Conservation (phyloP, 495 filamentous ascomycete genomes). For the Penicillium tannophilum region DNA sequence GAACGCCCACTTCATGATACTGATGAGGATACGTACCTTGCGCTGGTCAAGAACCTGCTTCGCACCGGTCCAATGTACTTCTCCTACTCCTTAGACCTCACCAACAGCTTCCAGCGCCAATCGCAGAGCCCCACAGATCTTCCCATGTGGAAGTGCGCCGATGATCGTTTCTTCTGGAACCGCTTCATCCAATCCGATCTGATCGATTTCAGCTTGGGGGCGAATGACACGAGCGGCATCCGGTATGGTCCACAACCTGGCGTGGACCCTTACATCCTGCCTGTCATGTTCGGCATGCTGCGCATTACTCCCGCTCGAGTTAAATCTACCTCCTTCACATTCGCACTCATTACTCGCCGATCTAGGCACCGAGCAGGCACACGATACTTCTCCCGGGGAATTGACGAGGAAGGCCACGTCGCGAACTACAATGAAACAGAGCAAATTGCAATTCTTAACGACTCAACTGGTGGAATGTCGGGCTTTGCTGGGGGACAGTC, state of each 20-base stretch:
- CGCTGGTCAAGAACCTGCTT: constrained; percentile 73
- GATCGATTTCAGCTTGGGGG: constrained; percentile 74
- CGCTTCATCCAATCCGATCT: constrained; percentile 86
- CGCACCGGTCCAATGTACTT: constrained; percentile 93
- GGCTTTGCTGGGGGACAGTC: constrained; percentile 78
- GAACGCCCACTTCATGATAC: constrained; percentile 87
- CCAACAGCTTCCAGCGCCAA: constrained; percentile 93
- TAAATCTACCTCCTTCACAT: constrained; percentile 78
- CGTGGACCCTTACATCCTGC: constrained; percentile 90
- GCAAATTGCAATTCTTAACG: constrained; percentile 85
- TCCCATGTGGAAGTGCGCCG: constrained; percentile 88
- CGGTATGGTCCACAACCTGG: constrained; percentile 70
- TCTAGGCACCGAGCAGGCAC: constrained; percentile 87
- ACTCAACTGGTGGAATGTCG: constrained; percentile 68
- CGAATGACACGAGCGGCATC: constrained; percentile 40
- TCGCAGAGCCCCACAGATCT: constrained; percentile 64
- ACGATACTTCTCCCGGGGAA: constrained; percentile 88
- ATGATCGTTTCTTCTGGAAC: constrained; percentile 99
- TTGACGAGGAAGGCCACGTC: constrained; percentile 91
- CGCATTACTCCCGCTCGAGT: constrained; percentile 80
- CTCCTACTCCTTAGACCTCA: constrained; percentile 93
- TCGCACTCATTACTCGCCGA: constrained; percentile 83
- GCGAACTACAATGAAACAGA: constrained; percentile 99
- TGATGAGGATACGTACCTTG: constrained; percentile 90
- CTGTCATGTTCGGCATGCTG: constrained; percentile 92